Evolutionary conservation across 2,329 filamentous ascomycete species (phyloP), one percentile per base, ranked within the genome.

Genomic region (Allantophomopsis cytisporea): DNA sequence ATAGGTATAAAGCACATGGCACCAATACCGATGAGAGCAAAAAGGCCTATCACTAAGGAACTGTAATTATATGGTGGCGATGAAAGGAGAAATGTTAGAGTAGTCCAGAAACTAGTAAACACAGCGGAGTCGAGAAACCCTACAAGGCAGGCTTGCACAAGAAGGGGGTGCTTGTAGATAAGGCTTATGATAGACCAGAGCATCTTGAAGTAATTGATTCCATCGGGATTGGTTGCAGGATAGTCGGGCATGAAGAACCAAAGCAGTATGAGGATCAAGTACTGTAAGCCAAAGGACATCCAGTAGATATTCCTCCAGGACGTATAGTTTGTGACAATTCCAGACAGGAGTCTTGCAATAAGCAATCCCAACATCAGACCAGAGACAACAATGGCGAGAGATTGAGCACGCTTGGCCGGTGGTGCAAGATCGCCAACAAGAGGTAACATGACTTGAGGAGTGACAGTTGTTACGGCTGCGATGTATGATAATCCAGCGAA

Each of bases 161-260:
- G 67, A 1, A 83, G 60, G 0, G 84, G 80, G 36, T 87, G 69
- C 4, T 67, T 71, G 36, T 72, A 59, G 33, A 83, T 60, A 57
- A 89, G 73, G 18, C 66, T 57, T 2, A 76, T 51, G 17, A 89
- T 85, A 21, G 68, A 73, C 56, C 66, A 69, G 3, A 89, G 64
- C 45, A 83, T 74, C 1, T 63, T 60, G 44, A 74, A 68, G 54
- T 88, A 89, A 43, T 73, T 73, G 12, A 80, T 57, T 0, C 74
- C 73, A 2, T 63, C 60, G 0, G 74, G 76, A 52, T 87, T 88
- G 4, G 81, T 81, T 2, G 73, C 69, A 0, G 83, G 85, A 47
- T 91, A 91, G 54, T 88, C 82, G 0, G 83, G 83, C 78, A 91
- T 80, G 57, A 77, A 83, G 35, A 76, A 54, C 63, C 73, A 88